Base-by-base conservation (phyloP, 345 rosid genomes). In the Draba incana region DNA sequence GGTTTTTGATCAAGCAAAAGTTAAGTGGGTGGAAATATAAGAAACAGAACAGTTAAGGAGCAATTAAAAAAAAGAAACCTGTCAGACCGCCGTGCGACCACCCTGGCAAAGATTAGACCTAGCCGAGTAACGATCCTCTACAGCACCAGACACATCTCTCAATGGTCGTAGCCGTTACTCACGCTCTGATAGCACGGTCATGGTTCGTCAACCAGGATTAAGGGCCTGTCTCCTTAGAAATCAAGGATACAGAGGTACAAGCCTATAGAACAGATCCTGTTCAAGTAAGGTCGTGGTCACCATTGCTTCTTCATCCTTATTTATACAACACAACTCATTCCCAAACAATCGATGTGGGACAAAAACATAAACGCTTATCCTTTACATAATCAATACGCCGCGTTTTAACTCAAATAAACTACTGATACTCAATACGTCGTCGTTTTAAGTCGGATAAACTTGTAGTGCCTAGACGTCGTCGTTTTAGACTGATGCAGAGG, bases 11-110 rank as follows among this genome's bases (percentile, higher is more conserved):
- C 6, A 2, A 2, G 9, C 7, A 4, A 6, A 3, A 25, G 15
- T 12, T 52, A 30, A 2, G 10, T 35, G 57, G 38, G 6, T 1
- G 5, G 5, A 16, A 56, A 9, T 10, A 6, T 9, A 56, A 3
- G 14, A 56, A 56, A 15, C n/a, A 35, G 0, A 16, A 20, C 37
- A 33, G 27, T 33, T 14, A 15, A 12, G 20, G 15, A 28, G 31
- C 5, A 28, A 28, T 20, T 3, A 5, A 52, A 52, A 54, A 33
- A 33, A 6, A 5, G 7, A 2, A 8, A 5, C 71, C 68, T 61
- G 75, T 61, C 61, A 70, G 55, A 61, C 61, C 13, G n/a, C 61
- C 61, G 75, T 60, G 68, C 13, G 68, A 70, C 47, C 62, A 52
- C 53, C 6, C 68, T 46, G 10, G 46, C 31, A 4, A 10, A 25